phyloP scores from a whole-genome alignment of 345 rosid genomes.

The Turnera subulata region DNA sequence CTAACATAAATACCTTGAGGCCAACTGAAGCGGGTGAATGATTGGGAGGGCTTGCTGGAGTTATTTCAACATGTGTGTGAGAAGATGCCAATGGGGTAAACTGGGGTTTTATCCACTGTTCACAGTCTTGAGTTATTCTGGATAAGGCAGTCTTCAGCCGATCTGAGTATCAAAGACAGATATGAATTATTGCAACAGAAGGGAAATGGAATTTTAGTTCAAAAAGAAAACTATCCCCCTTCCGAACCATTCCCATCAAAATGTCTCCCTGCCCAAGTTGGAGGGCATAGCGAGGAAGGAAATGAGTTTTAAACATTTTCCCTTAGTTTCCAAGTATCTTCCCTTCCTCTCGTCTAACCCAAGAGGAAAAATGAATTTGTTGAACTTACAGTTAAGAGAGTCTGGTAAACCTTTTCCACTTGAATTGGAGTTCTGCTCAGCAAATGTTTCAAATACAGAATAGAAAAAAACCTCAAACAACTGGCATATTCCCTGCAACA shows the following conservation, averaged over 20 bases:
- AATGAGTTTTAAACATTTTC: slow-evolving; percentile 7
- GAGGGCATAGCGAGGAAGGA: background rate
- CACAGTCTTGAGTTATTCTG: slow-evolving; percentile 88
- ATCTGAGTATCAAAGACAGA: slow-evolving; percentile 45
- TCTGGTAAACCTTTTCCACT: slow-evolving; percentile 54
- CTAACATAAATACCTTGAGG: slow-evolving; percentile 66
- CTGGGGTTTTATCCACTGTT: slow-evolving; percentile 82
- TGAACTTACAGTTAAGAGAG: slow-evolving; percentile 64
- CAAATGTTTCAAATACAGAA: slow-evolving; percentile 71
- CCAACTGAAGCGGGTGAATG: slow-evolving; percentile 48
- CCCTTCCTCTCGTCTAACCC: too few species aligned
- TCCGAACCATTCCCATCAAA: too few species aligned
- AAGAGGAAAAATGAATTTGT: too few species aligned
- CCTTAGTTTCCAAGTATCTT: background rate
- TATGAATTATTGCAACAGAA: background rate
- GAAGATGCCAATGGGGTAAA: slow-evolving; percentile 38
- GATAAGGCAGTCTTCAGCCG: slow-evolving; percentile 76
- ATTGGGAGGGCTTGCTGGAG: slow-evolving; percentile 54
- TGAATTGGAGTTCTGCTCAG: slow-evolving; percentile 51
- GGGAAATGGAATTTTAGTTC: slow-evolving; percentile 1
- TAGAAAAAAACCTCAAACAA: slow-evolving; percentile 79
- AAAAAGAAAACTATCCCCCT: slow-evolving; percentile 2
- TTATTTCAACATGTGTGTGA: slow-evolving; percentile 53
- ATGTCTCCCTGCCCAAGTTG: too few species aligned
- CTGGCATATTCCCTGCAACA: slow-evolving; percentile 95